phyloP scores from a whole-genome alignment of 2,329 filamentous ascomycete species.

The Lachnellula suecica region DNA sequence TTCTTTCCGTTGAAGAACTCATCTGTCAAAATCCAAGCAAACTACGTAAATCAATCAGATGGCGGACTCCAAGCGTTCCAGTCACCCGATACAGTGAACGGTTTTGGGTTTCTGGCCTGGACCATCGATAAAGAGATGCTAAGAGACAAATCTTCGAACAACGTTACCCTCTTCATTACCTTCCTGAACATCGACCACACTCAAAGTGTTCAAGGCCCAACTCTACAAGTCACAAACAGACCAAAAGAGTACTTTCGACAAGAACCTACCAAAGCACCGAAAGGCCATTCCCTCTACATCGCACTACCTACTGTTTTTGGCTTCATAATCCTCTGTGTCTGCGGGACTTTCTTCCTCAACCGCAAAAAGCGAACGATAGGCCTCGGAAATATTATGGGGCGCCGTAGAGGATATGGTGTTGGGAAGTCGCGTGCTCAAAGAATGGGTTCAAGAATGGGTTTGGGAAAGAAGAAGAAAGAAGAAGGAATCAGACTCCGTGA shows the following conservation, averaged over 20 bases:
- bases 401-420: conserved; percentile 28
- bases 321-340: conserved; percentile 25
- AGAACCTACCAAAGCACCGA: conserved; percentile 16
- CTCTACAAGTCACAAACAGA: conserved; percentile 23
- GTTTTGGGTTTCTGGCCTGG: conserved; percentile 26
- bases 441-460: conserved; percentile 25
- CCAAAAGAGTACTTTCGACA: conserved; percentile 22
- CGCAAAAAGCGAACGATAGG: conserved; percentile 28
- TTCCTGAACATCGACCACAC: conserved; percentile 15
- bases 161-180: conserved; percentile 28
- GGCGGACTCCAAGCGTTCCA: conserved; percentile 29
- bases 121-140: conserved; percentile 26
- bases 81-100: conserved; percentile 19
- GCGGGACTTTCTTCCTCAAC: conserved; percentile 25
- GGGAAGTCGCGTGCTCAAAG: conserved; percentile 29
- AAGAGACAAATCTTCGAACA: conserved; percentile 23
- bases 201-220: conserved; percentile 23
- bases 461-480: conserved; percentile 19
- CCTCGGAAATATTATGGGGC: conserved; percentile 31
- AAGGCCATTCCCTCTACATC: conserved; percentile 28
- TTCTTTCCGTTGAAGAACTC: conserved; percentile 25
- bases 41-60: conserved; percentile 28
- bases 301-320: conserved; percentile 29
- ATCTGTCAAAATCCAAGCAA: conserved; percentile 26
- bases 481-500: conserved; percentile 24